Conservation (phyloP, 2,329 filamentous ascomycete species). For the Fusarium subglutinans region DNA sequence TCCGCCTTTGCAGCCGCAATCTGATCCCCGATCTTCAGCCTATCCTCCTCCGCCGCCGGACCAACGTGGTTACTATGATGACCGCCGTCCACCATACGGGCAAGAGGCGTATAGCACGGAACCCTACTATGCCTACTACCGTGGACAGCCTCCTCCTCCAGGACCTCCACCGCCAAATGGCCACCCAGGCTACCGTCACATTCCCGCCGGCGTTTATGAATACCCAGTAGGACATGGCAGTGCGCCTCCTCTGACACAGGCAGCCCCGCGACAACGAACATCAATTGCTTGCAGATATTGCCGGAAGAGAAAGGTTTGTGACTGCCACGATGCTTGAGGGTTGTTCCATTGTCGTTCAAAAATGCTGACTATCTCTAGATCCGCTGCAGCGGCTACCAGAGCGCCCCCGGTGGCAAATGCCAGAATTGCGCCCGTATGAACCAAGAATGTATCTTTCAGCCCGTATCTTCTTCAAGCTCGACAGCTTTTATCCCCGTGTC, state of each 20-base stretch:
- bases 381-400: constrained; percentile 69
- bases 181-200: constrained; percentile 44
- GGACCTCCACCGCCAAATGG: constrained; percentile 45
- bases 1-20: constrained; percentile 51
- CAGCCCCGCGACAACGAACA: constrained; percentile 66
- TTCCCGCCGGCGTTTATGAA: constrained; percentile 44
- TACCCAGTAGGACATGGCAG: constrained; percentile 48
- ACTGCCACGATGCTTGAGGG: background rate
- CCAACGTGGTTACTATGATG: constrained; percentile 51
- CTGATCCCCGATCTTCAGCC: constrained; percentile 46
- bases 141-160: constrained; percentile 38
- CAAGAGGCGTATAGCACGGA: constrained; percentile 49
- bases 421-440: constrained; percentile 70
- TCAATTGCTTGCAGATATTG: constrained; percentile 70
- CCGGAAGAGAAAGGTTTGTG: constrained; percentile 66
- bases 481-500: constrained; percentile 69
- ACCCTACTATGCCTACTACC: constrained; percentile 48
- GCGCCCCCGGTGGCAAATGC: constrained; percentile 67
- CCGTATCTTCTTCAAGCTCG: constrained; percentile 64
- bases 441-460: constrained; percentile 70
- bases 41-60: constrained; percentile 54
- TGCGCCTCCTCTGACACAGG: constrained; percentile 55
- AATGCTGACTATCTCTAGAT: constrained; percentile 54
- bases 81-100: constrained; percentile 48
- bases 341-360: background rate